Evolutionary conservation across 371 early-diverging fungal genomes (phyloP), one percentile per base, ranked within the genome.

Genomic region (Rhizopus microsporus): DNA sequence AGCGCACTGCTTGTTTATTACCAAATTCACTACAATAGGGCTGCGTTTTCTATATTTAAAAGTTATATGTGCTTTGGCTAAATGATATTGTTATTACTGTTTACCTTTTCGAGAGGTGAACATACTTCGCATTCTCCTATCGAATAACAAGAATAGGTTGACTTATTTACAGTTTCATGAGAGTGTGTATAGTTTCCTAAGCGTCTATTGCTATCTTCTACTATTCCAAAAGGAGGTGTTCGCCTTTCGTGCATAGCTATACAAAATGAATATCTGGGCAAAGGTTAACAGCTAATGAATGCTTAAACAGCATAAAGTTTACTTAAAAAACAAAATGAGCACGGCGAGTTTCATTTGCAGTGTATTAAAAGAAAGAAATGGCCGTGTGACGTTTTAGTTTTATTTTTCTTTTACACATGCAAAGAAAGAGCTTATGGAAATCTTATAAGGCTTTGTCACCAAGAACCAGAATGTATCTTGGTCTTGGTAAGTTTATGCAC

Each of bases 361-460:
- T 6, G n/a, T 10, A 43, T 13, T n/a, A 43, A n/a, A 13, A n/a
- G 15, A 43, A 13, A 43, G 10, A 15, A 43, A 43, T 13, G 5
- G 15, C 10, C 3, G 16, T 43, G 43, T 43, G 43, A 43, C 43
- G 10, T 43, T 43, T 37, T 9, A 37, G 7, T 37, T 9, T 37
- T 37, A 9, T 37, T 7, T 37, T 37, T 37, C 12, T 37, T 37
- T 37, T 37, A 23, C 23, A 23, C 23, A 80, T 80, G 80, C 80
- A 80, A 61, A 66, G 74, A 48, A 80, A 80, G 61, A 69, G 74
- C 3, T 57, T 80, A 56, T 80, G 75, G 77, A 72, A 74, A 59
- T 77, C 80, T 1, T 80, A 80, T 42, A 77, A 65, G 50, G 44
- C 74, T 6, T 55, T 80, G 10, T 34, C 67, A 16, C 77, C 80